Conservation (phyloP, 2,329 filamentous ascomycete species). For the Neopestalotiopsis clavispora region DNA sequence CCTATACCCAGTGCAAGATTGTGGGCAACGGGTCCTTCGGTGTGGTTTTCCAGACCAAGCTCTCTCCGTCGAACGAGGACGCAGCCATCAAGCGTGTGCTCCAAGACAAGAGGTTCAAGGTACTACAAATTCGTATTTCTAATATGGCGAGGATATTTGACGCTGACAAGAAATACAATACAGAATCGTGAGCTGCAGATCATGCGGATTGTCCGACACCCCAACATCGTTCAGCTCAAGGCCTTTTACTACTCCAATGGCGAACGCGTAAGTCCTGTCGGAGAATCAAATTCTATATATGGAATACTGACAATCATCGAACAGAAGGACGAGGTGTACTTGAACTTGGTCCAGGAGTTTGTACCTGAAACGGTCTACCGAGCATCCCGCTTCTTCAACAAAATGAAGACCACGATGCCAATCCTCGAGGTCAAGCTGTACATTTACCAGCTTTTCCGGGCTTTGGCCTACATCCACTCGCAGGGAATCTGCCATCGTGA, state of each 20-base stretch:
- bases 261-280: slow-evolving; percentile 76
- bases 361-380: slow-evolving; percentile 98
- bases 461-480: slow-evolving; percentile 97
- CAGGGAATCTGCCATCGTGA: slow-evolving; percentile 99
- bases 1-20: slow-evolving; percentile 99
- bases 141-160: not conserved
- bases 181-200: slow-evolving; percentile 99
- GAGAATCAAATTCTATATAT: not conserved
- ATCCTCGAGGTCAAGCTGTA: slow-evolving; percentile 99
- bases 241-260: slow-evolving; percentile 99
- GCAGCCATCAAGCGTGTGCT: slow-evolving; percentile 98
- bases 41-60: slow-evolving; percentile 98
- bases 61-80: slow-evolving; percentile 97
- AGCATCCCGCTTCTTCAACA: slow-evolving; percentile 98
- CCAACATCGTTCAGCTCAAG: slow-evolving; percentile 98
- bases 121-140: slow-evolving; percentile 44
- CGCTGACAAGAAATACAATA: slow-evolving; percentile 10
- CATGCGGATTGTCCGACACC: slow-evolving; percentile 98
- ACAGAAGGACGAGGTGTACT: slow-evolving; percentile 97
- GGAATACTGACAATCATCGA: slow-evolving; percentile 22
- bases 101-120: slow-evolving; percentile 99
- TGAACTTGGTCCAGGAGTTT: slow-evolving; percentile 97
- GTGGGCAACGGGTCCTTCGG: slow-evolving; percentile 99
- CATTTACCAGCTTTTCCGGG: slow-evolving; percentile 99
- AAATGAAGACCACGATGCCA: slow-evolving; percentile 99